A percentile compares a stretch with the other conserved stretches of the same genome.
These are phyloP conservation scores for Skeletonema marinoi DNA, from an alignment of 108 stramenopile genomes.

Conservation along the genomic window DNA sequence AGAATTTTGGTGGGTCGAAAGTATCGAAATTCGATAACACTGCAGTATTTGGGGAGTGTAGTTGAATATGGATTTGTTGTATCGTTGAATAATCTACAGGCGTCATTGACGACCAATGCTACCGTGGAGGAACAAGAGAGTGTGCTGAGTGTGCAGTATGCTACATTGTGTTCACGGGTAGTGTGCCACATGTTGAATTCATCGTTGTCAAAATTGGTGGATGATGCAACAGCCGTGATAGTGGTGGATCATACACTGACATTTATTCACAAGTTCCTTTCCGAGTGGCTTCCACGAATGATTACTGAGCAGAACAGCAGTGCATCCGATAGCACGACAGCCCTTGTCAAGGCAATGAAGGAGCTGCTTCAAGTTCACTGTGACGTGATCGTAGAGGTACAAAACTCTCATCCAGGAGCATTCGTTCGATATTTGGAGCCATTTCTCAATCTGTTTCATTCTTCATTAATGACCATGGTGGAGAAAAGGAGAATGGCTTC, in stretches of 20 bases:
- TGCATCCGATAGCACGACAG: background rate
- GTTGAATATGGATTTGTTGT: conserved; percentile 29
- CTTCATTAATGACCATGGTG: conserved; percentile 13
- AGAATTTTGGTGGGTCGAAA: conserved; percentile 40
- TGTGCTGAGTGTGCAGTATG: conserved; percentile 24
- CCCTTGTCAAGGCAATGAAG: background rate
- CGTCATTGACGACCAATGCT: background rate
- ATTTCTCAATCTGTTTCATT: conserved; percentile 34
- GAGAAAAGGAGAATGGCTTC: background rate
- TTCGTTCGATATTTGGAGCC: conserved; percentile 35
- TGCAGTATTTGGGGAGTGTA: conserved; percentile 20
- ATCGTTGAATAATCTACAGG: conserved; percentile 2
- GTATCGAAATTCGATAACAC: conserved; percentile 24
- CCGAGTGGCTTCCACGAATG: conserved; percentile 17
- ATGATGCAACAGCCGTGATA: background rate
- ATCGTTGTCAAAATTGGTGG: conserved; percentile 29
- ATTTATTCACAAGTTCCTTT: conserved; percentile 29
- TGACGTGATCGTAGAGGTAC: conserved; percentile 28
- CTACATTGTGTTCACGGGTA: conserved; percentile 19
- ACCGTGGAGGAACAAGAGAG: background rate
- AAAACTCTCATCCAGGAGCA: conserved; percentile 14
- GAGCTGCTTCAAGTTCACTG: conserved; percentile 35
- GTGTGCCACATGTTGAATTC: conserved; percentile 21
- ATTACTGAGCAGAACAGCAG: background rate
- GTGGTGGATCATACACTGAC: conserved; percentile 21